phyloP scores from a whole-genome alignment of 345 rosid genomes.

The Eutrema yunnanense region DNA sequence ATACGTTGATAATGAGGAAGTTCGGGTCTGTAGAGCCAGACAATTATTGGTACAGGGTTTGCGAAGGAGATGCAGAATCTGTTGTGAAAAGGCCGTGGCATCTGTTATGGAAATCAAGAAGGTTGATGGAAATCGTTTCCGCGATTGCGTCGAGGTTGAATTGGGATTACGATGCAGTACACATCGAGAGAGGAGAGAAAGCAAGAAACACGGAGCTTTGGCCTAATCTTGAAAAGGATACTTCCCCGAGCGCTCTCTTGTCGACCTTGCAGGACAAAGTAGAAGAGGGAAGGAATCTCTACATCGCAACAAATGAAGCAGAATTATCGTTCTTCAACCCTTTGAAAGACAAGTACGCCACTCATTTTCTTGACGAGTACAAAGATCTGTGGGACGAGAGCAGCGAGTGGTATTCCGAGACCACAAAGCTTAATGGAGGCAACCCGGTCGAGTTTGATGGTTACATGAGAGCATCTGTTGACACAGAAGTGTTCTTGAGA shows the following conservation, averaged over 20 bases:
- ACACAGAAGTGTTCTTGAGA: slow-evolving; percentile 88
- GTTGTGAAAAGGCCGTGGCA: slow-evolving; percentile 81
- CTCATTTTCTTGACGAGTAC: slow-evolving; percentile 81
- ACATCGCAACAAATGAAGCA: slow-evolving; percentile 79
- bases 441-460: slow-evolving; percentile 86
- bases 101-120: slow-evolving; percentile 82
- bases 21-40: slow-evolving; percentile 88
- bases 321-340: slow-evolving; percentile 64
- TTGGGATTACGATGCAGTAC: slow-evolving; percentile 89
- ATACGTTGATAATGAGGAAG: slow-evolving; percentile 83
- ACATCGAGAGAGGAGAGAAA: slow-evolving; percentile 83
- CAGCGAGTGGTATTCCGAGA: slow-evolving; percentile 90
- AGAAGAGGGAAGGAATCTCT: slow-evolving; percentile 74
- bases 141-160: slow-evolving; percentile 65
- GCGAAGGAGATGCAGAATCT: slow-evolving; percentile 84
- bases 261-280: slow-evolving; percentile 60
- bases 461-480: slow-evolving; percentile 83
- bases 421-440: slow-evolving; percentile 71
- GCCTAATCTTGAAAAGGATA: slow-evolving; percentile 83
- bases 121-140: slow-evolving; percentile 85
- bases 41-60: slow-evolving; percentile 95
- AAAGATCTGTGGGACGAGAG: slow-evolving; percentile 81
- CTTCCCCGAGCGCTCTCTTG: slow-evolving; percentile 50
- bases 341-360: slow-evolving; percentile 69
- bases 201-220: slow-evolving; percentile 71